phyloP scores from a whole-genome alignment of 2,329 filamentous ascomycete species.

The Epicoccum nigrum region DNA sequence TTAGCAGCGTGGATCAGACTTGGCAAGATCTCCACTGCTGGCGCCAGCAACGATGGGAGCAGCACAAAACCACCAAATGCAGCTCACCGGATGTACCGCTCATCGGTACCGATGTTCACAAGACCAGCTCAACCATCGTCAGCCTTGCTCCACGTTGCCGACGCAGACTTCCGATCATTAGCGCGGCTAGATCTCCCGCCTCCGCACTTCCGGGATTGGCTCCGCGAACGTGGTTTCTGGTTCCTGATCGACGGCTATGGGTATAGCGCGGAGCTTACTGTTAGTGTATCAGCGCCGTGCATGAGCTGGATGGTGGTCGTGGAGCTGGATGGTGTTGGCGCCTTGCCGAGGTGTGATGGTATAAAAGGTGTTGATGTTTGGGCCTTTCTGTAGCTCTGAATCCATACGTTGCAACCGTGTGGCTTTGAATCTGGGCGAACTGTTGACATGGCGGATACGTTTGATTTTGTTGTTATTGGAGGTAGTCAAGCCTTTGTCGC shows the following conservation, averaged over 20 bases:
- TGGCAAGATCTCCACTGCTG: neutral
- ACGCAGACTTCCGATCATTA: neutral
- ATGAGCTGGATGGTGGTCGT: neutral
- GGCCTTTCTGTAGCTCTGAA: too few relatives aligned
- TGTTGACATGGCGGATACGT: slow-evolving; percentile 25
- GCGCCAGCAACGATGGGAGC: slow-evolving; percentile 1
- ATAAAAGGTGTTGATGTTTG: neutral
- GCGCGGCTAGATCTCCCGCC: slow-evolving; percentile 2
- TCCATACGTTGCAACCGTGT: neutral
- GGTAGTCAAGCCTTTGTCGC: slow-evolving; percentile 27
- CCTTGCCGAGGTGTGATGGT: neutral
- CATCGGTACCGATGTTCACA: too few relatives aligned
- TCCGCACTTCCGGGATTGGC: slow-evolving; percentile 1
- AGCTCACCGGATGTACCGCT: too few relatives aligned
- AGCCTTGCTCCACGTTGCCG: neutral
- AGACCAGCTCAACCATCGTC: neutral
- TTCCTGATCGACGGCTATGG: slow-evolving; percentile 1
- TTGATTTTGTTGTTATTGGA: slow-evolving; percentile 52
- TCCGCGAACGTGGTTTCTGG: neutral
- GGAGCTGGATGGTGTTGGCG: neutral
- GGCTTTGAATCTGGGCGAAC: neutral
- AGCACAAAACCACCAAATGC: too few relatives aligned
- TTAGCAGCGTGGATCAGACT: neutral
- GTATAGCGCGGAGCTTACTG: slow-evolving; percentile 1
- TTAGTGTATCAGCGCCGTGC: neutral